A percentile compares a stretch with the other conserved stretches of the same genome.
These are phyloP conservation scores for Aureobasidium leucospermi DNA, from an alignment of 2,329 filamentous ascomycete genomes.

Conservation along the genomic window DNA sequence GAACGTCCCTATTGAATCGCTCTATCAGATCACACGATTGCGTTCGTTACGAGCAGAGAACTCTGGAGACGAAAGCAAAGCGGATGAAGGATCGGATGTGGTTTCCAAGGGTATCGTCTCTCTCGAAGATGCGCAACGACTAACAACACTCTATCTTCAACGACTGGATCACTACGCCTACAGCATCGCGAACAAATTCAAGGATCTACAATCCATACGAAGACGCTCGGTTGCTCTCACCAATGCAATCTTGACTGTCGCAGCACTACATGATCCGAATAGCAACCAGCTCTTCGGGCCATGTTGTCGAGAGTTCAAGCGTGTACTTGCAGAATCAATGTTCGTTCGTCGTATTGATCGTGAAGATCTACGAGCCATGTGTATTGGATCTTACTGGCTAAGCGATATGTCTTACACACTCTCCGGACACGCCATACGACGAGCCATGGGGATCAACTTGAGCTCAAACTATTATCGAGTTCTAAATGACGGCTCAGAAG, in stretches of 20 bases:
- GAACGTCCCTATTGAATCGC: slow-evolving; percentile 9
- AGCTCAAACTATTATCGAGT: slow-evolving; percentile 35
- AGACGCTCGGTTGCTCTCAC: slow-evolving; percentile 49
- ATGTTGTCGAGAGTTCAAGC: slow-evolving; percentile 52
- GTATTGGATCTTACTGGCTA: slow-evolving; percentile 56
- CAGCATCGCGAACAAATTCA: slow-evolving; percentile 40
- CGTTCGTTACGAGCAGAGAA: slow-evolving; percentile 10
- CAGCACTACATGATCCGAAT: slow-evolving; percentile 51
- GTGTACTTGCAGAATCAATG: slow-evolving; percentile 50
- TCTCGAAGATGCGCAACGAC: slow-evolving; percentile 34
- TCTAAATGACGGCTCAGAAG: slow-evolving; percentile 32
- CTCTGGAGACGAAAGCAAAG: slow-evolving; percentile 21
- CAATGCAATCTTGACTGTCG: slow-evolving; percentile 50
- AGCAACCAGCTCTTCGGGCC: slow-evolving; percentile 45
- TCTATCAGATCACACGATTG: slow-evolving; percentile 12
- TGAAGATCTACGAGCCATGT: slow-evolving; percentile 53
- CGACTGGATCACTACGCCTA: slow-evolving; percentile 43
- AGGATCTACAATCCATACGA: slow-evolving; percentile 40
- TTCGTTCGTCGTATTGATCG: slow-evolving; percentile 48
- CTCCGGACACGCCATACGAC: slow-evolving; percentile 47
- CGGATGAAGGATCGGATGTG: slow-evolving; percentile 43
- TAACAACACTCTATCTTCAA: slow-evolving; percentile 36
- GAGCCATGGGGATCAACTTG: slow-evolving; percentile 38
- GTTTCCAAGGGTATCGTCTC: slow-evolving; percentile 43
- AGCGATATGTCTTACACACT: slow-evolving; percentile 57